These are phyloP conservation scores for Vitis hybrid DNA, from an alignment of 177 flowering plant genomes.

Conservation along the genomic window DNA sequence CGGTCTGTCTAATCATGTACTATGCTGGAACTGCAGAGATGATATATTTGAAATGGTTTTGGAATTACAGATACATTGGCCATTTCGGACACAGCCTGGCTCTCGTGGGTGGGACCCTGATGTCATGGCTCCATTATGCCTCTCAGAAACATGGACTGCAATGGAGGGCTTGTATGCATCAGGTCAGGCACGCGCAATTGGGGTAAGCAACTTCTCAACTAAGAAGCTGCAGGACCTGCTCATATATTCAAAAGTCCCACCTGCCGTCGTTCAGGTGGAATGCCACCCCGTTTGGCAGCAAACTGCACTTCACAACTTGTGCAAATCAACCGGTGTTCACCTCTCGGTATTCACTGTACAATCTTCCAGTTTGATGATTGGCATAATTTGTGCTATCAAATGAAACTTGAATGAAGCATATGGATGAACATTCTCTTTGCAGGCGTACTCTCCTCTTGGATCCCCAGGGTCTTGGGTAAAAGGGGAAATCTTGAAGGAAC, in stretches of 20 bases:
- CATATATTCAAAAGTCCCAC: conserved; percentile 53
- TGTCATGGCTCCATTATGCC: conserved; percentile 39
- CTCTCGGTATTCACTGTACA: conserved; percentile 44
- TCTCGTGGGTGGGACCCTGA: conserved; percentile 49
- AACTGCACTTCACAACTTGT: conserved; percentile 49
- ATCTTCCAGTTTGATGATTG: not conserved
- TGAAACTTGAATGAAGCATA: not conserved
- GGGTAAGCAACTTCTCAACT: conserved; percentile 86
- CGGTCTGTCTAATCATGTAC: no score
- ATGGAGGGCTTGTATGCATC: conserved; percentile 73
- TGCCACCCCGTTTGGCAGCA: conserved; percentile 89
- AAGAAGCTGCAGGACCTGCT: conserved; percentile 68
- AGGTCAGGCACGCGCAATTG: conserved; percentile 79
- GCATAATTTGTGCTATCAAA: not conserved
- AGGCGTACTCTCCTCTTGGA: conserved; percentile 82
- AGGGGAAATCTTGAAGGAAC: conserved; percentile 58
- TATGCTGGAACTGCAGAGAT: not conserved
- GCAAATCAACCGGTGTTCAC: conserved; percentile 67
- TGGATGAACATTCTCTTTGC: conserved; percentile 5
- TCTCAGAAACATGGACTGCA: conserved; percentile 76
- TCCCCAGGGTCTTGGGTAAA: conserved; percentile 73
- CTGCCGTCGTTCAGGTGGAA: conserved; percentile 86
- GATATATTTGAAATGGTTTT: not conserved
- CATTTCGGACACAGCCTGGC: conserved; percentile 56
- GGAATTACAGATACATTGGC: conserved; percentile 73